These are phyloP conservation scores for Epithemia pelagica DNA, from an alignment of 108 stramenopile genomes.

Conservation along the genomic window DNA sequence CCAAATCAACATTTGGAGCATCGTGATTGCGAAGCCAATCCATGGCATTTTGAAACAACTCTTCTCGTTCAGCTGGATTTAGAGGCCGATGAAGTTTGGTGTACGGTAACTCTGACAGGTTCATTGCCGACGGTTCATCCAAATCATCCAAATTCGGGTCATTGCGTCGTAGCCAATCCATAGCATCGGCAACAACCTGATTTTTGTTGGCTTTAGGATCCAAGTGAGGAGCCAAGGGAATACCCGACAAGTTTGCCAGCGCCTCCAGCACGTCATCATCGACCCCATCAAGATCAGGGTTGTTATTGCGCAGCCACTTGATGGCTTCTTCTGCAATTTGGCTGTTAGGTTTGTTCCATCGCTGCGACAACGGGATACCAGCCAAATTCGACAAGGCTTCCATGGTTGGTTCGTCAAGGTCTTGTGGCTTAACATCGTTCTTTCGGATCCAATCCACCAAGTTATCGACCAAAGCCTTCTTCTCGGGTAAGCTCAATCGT, in stretches of 20 bases:
- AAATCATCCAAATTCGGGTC: constrained; percentile 1
- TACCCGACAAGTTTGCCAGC: constrained; percentile 6
- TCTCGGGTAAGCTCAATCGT: not conserved
- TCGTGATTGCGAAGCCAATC: constrained; percentile 25
- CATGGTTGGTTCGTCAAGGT: constrained; percentile 2
- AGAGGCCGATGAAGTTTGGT: not conserved
- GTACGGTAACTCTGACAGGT: constrained; percentile 1
- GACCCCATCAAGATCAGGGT: constrained; percentile 4
- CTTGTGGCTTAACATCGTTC: constrained; percentile 5
- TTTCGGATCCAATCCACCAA: constrained; percentile 29
- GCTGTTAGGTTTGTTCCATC: constrained; percentile 5
- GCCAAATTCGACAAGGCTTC: constrained; percentile 12
- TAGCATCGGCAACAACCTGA: constrained; percentile 8
- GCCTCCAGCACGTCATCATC: constrained; percentile 9
- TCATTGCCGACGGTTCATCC: constrained; percentile 8
- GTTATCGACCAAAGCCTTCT: constrained; percentile 14
- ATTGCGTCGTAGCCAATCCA: constrained; percentile 21
- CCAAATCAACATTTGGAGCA: not conserved
- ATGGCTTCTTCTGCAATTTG: constrained; percentile 10
- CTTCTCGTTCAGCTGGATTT: not conserved
- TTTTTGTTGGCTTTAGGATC: not conserved
- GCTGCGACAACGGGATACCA: constrained; percentile 11
- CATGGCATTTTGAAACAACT: constrained; percentile 16
- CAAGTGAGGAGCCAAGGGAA: constrained; percentile 6
- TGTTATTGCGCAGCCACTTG: constrained; percentile 28